Evolutionary conservation across 345 rosid genomes (phyloP), one percentile per base, ranked within the genome.

Genomic region (Eucalyptus albens): DNA sequence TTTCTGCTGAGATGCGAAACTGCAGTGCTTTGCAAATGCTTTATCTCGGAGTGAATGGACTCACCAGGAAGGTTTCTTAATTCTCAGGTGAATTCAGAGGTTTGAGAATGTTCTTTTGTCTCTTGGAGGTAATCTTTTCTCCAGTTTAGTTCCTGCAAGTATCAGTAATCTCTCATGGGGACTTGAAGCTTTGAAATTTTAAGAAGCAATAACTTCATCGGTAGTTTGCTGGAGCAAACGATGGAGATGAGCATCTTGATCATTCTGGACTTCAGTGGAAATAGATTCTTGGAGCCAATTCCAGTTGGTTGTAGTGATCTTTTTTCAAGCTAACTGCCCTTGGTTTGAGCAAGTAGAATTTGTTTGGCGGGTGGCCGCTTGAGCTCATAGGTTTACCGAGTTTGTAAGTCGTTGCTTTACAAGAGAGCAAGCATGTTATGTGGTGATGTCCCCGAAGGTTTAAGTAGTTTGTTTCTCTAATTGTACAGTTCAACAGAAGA

Each of bases 361-460:
- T 96, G 89, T 94, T 96, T 0, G 95, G 96, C 4, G 93, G 90
- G 90, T 42, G 96, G 90, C 98, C 96, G 1, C 50, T 91, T 56
- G 99, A 96, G 95, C 94, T 96, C 55, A 92, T 91, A 1, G 99
- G 99, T 83, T 94, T 97, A 89, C 99, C 99, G 3, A 95, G 94
- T 87, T 91, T 97, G 90, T 97, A 95, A 91, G 95, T 26, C 27
- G n/a, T 24, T 59, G 14, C 26, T 55, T 55, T 55, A 22, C 60
- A 59, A 59, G 62, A 24, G 62, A 59, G 62, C 60, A 21, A 55
- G 62, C 29, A 59, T 59, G 62, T 55, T 8, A 55, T 55, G 5
- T 21, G 60, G 11, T 21, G 26, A 55, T 55, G 60, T 55, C 60
- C 37, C 37, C 4, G 37, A 37, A 37, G 37, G 37, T 37, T 37